phyloP scores from a whole-genome alignment of 1,284 basidiomycete species.

The Entoloma clypeatum region DNA sequence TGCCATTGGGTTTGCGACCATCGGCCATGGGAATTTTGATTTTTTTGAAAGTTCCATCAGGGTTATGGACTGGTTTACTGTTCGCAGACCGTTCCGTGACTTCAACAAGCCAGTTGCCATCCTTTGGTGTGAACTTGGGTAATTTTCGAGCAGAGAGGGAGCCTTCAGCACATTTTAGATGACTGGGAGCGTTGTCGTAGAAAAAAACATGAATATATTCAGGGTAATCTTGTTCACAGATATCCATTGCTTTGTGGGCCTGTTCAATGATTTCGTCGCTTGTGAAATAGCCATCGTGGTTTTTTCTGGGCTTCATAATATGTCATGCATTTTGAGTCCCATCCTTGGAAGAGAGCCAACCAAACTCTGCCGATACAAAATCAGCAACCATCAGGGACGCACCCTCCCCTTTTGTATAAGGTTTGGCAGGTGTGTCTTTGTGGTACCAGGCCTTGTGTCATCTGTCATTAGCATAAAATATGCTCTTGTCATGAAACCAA shows the following conservation, averaged over 20 bases:
- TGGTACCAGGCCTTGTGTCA: slow-evolving; percentile 20
- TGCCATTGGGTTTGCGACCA: slow-evolving; percentile 14
- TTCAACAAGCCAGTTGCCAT: background rate
- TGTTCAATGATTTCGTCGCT: slow-evolving; percentile 29
- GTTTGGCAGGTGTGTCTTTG: slow-evolving; percentile 16
- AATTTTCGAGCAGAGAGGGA: slow-evolving; percentile 2
- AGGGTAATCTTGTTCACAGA: slow-evolving; percentile 20
- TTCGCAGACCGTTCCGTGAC: background rate
- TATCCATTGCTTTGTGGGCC: slow-evolving; percentile 26
- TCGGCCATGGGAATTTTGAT: background rate
- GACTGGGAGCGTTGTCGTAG: slow-evolving; percentile 36
- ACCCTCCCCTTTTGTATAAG: slow-evolving; percentile 26
- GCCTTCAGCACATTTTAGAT: slow-evolving; percentile 29
- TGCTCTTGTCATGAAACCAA: slow-evolving; percentile 28
- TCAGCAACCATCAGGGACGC: slow-evolving; percentile 32
- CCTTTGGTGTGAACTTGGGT: background rate
- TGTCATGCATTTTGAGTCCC: slow-evolving; percentile 1
- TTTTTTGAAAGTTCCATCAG: background rate
- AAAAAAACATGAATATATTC: slow-evolving; percentile 27
- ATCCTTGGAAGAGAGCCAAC: slow-evolving; percentile 28
- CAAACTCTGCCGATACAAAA: too few relatives aligned
- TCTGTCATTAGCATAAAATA: slow-evolving; percentile 30
- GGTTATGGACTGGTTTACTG: background rate
- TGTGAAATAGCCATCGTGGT: slow-evolving; percentile 34
- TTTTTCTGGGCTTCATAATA: slow-evolving; percentile 17